Percentiles rank a stretch among this genome's conserved stretches.
phyloP scores from a whole-genome alignment of 192 early-diverging fungal species.

The Entrophospora sp. region DNA sequence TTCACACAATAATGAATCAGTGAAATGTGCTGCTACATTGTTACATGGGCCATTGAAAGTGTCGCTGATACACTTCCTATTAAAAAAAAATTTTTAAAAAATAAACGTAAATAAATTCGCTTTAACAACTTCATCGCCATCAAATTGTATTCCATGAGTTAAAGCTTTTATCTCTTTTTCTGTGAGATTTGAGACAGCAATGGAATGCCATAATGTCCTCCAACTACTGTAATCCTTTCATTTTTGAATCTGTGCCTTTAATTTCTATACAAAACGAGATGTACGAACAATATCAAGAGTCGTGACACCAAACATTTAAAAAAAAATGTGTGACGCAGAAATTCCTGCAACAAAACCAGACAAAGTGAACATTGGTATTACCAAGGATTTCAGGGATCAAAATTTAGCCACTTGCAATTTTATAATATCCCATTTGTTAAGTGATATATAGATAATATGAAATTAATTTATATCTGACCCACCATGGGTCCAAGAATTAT shows the following conservation, averaged over 20 bases:
- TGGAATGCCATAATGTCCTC: conserved; percentile 91
- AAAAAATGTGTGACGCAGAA: no score
- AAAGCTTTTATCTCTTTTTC: conserved; percentile 75
- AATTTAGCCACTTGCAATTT: no score
- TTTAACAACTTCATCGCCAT: conserved; percentile 96
- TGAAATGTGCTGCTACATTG: conserved; percentile 84
- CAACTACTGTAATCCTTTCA: conserved; percentile 73
- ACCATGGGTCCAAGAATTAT: no score
- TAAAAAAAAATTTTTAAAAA: no score
- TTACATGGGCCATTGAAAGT: conserved; percentile 78
- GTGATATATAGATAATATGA: no score
- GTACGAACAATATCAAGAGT: conserved; percentile 90
- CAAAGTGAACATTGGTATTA: no score
- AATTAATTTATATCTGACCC: no score
- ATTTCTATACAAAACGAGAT: conserved; percentile 78
- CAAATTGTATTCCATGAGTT: conserved; percentile 93
- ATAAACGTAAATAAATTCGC: conserved; percentile 54
- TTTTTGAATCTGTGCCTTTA: conserved; percentile 62
- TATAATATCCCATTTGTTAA: no score
- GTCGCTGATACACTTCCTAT: conserved; percentile 69
- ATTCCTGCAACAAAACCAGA: no score
- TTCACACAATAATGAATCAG: conserved; percentile 78
- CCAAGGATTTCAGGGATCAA: no score
- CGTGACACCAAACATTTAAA: conserved; percentile 91
- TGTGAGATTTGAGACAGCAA: conserved; percentile 69